A percentile compares a stretch with the other conserved stretches of the same genome.
These are phyloP conservation scores for Coemansia sp. DNA, from an alignment of 192 early-diverging fungal species.

Conservation along the genomic window DNA sequence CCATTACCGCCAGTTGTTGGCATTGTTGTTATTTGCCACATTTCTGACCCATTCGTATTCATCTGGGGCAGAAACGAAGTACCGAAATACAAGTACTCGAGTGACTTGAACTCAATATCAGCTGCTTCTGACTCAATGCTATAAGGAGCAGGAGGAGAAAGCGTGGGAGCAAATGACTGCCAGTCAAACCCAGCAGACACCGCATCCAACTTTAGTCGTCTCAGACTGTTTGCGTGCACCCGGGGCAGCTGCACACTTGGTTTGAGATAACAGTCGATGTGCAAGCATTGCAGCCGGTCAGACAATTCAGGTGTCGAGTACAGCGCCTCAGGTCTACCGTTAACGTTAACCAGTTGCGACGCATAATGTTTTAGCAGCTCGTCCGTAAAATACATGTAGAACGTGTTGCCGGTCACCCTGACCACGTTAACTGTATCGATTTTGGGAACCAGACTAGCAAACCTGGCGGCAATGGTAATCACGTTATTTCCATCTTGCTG, in stretches of 20 bases:
- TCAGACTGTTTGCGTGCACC: background rate
- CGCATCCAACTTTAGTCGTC: background rate
- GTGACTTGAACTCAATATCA: background rate
- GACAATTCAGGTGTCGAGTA: background rate
- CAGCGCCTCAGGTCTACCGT: background rate
- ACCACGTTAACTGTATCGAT: background rate
- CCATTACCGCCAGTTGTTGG: background rate
- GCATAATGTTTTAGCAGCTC: conserved; percentile 4
- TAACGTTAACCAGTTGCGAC: background rate
- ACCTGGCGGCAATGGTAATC: background rate
- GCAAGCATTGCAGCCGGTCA: background rate
- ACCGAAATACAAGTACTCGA: conserved; percentile 1
- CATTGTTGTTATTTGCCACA: background rate
- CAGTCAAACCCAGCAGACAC: conserved; percentile 7
- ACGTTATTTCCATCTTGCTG: background rate
- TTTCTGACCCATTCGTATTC: background rate
- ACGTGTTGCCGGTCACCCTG: background rate
- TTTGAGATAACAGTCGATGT: conserved; percentile 5
- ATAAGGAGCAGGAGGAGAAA: too few species aligned
- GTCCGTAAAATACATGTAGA: conserved; percentile 1
- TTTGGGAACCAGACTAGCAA: conserved; percentile 1
- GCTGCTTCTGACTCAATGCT: background rate
- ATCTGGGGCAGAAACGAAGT: background rate
- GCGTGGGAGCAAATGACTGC: background rate
- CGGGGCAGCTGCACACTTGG: background rate